A percentile compares a stretch with the other conserved stretches of the same genome.
phyloP scores from a whole-genome alignment of 2,329 filamentous ascomycete genomes.

The Raffaelea deltoideospora region DNA sequence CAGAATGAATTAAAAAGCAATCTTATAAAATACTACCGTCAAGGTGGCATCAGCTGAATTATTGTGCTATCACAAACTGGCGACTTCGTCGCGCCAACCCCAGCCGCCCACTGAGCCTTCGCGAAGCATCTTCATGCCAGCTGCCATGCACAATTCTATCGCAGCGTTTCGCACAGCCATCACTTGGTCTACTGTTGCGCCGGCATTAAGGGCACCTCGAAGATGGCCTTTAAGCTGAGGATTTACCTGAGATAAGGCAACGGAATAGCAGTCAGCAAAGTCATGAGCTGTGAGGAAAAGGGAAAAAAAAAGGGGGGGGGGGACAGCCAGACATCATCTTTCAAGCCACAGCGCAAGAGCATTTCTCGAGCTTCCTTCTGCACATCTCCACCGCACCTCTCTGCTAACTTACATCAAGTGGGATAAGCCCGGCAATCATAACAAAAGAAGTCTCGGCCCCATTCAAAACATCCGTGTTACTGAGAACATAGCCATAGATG shows the following conservation, averaged over 20 bases:
- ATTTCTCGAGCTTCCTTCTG: too few species aligned
- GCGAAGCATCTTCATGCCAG: slow-evolving; percentile 27
- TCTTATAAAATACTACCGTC: too few species aligned
- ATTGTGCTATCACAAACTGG: slow-evolving; percentile 20
- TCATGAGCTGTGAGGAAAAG: too few species aligned
- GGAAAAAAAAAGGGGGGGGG: too few species aligned
- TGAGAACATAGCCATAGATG: slow-evolving; percentile 33
- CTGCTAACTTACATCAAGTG: slow-evolving; percentile 27
- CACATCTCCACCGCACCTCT: too few species aligned
- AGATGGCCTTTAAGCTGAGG: slow-evolving; percentile 38
- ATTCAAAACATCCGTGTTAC: slow-evolving; percentile 29
- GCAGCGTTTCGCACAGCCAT: slow-evolving; percentile 29
- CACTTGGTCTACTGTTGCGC: slow-evolving; percentile 31
- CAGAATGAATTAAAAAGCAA: too few species aligned
- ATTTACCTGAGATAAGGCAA: slow-evolving; percentile 24
- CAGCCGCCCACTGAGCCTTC: slow-evolving; percentile 20
- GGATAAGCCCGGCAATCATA: slow-evolving; percentile 33
- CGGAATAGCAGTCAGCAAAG: not conserved
- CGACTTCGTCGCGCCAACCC: slow-evolving; percentile 30
- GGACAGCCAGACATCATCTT: not conserved
- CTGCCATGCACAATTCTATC: slow-evolving; percentile 28
- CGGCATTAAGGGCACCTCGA: slow-evolving; percentile 32
- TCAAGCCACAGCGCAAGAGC: not conserved
- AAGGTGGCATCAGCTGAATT: too few species aligned
- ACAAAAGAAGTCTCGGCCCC: slow-evolving; percentile 33